A percentile compares a stretch with the other conserved stretches of the same genome.
Evolutionary conservation across 805 yeast genomes (phyloP).

Genomic region (Nakazawaea peltata): DNA sequence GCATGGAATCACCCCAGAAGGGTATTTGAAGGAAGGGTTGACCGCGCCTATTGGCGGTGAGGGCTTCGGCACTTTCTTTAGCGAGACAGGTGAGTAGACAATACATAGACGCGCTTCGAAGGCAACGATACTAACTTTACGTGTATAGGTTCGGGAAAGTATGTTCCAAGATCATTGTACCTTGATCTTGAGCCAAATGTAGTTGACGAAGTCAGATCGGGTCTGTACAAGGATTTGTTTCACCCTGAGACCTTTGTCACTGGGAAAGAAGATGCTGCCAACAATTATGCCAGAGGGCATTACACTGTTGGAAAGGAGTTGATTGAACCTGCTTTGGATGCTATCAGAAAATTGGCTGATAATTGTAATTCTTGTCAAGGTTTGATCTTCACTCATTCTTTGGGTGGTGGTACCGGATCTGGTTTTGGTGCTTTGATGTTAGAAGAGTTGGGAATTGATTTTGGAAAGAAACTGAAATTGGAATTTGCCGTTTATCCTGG

Average conservation of each 20-base stretch:
- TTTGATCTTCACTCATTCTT: conserved; percentile 83
- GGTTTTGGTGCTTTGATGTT: conserved; percentile 85
- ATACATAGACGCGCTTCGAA: neutral
- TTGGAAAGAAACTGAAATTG: conserved; percentile 84
- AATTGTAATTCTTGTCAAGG: conserved; percentile 93
- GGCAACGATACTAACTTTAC: neutral
- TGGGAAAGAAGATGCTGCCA: conserved; percentile 94
- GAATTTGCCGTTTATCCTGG: conserved; percentile 95
- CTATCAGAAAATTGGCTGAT: conserved; percentile 82
- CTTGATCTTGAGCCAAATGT: conserved; percentile 92
- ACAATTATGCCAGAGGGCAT: conserved; percentile 92
- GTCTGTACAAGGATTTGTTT: conserved; percentile 75
- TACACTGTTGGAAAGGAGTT: conserved; percentile 88
- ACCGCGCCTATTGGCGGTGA: conserved; percentile 74
- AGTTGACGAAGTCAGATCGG: conserved; percentile 86
- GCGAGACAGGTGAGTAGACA: conserved; percentile 47
- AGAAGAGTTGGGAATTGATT: conserved; percentile 77
- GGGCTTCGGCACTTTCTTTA: conserved; percentile 84
- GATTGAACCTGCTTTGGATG: conserved; percentile 80
- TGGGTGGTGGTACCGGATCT: conserved; percentile 96
- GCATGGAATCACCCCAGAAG: conserved; percentile 89
- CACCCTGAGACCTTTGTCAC: conserved; percentile 89
- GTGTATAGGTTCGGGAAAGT: conserved; percentile 61
- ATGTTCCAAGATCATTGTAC: conserved; percentile 87
- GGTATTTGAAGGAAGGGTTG: conserved; percentile 61